Base-by-base conservation (phyloP, 179 eudicot genomes). In the Pouteria campechiana region DNA sequence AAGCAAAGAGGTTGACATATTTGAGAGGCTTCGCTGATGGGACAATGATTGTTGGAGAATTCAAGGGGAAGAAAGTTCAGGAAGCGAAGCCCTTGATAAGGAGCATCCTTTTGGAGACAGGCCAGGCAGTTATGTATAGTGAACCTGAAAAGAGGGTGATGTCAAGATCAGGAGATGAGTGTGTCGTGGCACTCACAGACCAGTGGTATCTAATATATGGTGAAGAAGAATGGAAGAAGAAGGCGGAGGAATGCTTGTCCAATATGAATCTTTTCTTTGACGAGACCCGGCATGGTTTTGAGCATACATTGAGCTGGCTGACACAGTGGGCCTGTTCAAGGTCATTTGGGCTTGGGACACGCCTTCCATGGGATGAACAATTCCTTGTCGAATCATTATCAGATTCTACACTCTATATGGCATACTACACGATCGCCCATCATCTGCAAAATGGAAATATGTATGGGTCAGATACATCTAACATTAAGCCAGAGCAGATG, bases 251-350 rank as follows among this genome's bases (percentile, higher is more conserved):
- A 37, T 85, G 95, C 54, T 66, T 85, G 68, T 69, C 76, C 21
- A 57, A 45, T 35, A 82, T 86, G 96, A 74, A 74, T 54, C 63
- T 71, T 28, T 86, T 55, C 57, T 69, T 74, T 21, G 89, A 78
- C 32, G 95, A 86, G 61, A 67, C 88, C n/a, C 74, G 81, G 5
- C 95, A 85, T 44, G 88, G 93, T 16, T 82, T 85, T 67, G 93
- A 85, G 52, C 81, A 86, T 58, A 79, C 96, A n/a, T 32, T 86
- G 47, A 39, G 93, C 46, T 86, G 96, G 96, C 71, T 86, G 18
- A 79, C 78, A 48, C 93, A 82, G 45, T 86, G 96, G 96, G 96
- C 96, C 7, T 86, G 89, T 49, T 86, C 93, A 37, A 69, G 89
- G 24, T 78, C 68, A 38, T 86, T 86, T 57, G 93, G 93, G 44